Percentiles rank a stretch among this genome's conserved stretches.
Conservation (phyloP, 495 filamentous ascomycete species). For the Aspergillus incahuasiensis region DNA sequence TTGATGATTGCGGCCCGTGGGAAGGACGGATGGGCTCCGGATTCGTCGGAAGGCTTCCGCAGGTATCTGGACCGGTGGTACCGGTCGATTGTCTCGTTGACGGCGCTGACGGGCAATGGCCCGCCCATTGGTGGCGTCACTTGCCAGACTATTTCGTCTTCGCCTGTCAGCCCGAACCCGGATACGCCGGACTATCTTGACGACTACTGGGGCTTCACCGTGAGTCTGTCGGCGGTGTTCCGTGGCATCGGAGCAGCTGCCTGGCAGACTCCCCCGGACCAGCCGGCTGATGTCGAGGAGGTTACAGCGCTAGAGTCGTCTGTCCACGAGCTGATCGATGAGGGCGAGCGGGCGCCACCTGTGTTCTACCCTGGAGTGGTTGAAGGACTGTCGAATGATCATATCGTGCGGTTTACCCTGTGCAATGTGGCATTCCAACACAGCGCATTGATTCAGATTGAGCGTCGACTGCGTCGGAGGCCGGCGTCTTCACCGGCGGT, state of each 20-base stretch:
- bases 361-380: slow-evolving; percentile 39
- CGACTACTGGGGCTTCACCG: slow-evolving; percentile 47
- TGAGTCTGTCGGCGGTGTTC: slow-evolving; percentile 39
- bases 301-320: slow-evolving; percentile 33
- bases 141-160: slow-evolving; percentile 15
- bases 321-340: slow-evolving; percentile 34
- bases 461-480: slow-evolving; percentile 34
- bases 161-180: slow-evolving; percentile 14
- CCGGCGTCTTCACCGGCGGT: slow-evolving; percentile 33
- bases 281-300: slow-evolving; percentile 23
- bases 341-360: slow-evolving; percentile 26
- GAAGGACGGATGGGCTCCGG: slow-evolving; percentile 24
- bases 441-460: slow-evolving; percentile 43
- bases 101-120: slow-evolving; percentile 43
- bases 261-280: slow-evolving; percentile 31
- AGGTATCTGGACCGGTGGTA: slow-evolving; percentile 45
- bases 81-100: slow-evolving; percentile 43
- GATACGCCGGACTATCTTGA: slow-evolving; percentile 38
- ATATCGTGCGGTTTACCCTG: slow-evolving; percentile 35
- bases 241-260: slow-evolving; percentile 40
- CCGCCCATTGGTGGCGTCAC: slow-evolving; percentile 36
- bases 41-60: slow-evolving; percentile 35
- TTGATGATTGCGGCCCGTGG: slow-evolving; percentile 35
- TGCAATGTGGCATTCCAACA: slow-evolving; percentile 47
- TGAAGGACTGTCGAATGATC: slow-evolving; percentile 31